Conservation (phyloP, 2,329 filamentous ascomycete species). For the Monosporascus sp. region DNA sequence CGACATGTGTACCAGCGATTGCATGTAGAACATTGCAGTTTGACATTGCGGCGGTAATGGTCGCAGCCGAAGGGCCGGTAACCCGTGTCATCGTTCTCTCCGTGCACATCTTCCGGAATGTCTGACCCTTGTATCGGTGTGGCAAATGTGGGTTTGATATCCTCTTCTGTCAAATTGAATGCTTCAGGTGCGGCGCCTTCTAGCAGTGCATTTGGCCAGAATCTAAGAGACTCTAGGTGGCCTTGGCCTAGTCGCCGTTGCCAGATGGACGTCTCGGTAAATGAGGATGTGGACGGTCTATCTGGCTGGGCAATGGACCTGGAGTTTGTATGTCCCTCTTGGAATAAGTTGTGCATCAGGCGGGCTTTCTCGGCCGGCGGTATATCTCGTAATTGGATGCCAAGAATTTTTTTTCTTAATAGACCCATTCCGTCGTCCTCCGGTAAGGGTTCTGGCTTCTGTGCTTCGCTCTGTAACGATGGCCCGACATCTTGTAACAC, state of each 20-base stretch:
- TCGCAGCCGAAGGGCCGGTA: slow-evolving; percentile 66
- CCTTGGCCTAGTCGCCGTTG: slow-evolving; percentile 38
- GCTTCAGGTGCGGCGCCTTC: slow-evolving; percentile 34
- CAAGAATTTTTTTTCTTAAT: slow-evolving; percentile 61
- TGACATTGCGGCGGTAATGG: slow-evolving; percentile 94
- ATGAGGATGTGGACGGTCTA: slow-evolving; percentile 27
- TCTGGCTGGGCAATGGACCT: slow-evolving; percentile 25
- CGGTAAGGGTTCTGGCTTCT: slow-evolving; percentile 40
- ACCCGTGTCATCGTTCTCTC: slow-evolving; percentile 29
- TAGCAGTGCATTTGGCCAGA: slow-evolving; percentile 48
- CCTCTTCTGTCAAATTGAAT: slow-evolving; percentile 51
- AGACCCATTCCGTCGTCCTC: slow-evolving; percentile 74
- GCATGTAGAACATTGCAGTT: slow-evolving; percentile 88
- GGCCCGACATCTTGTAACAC: slow-evolving; percentile 2
- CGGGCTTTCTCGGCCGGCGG: slow-evolving; percentile 61
- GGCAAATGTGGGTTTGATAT: slow-evolving; percentile 63
- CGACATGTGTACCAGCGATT: slow-evolving; percentile 91
- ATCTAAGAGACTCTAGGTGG: slow-evolving; percentile 49
- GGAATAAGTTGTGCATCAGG: slow-evolving; percentile 65
- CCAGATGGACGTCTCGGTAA: slow-evolving; percentile 9
- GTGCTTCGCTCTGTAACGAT: slow-evolving; percentile 2
- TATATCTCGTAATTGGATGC: slow-evolving; percentile 58
- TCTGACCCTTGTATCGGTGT: slow-evolving; percentile 42
- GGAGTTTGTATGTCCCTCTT: slow-evolving; percentile 57
- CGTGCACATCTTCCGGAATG: slow-evolving; percentile 39